Evolutionary conservation across 352 stramenopile species (phyloP).

Genomic region (Pythium chondricola): DNA sequence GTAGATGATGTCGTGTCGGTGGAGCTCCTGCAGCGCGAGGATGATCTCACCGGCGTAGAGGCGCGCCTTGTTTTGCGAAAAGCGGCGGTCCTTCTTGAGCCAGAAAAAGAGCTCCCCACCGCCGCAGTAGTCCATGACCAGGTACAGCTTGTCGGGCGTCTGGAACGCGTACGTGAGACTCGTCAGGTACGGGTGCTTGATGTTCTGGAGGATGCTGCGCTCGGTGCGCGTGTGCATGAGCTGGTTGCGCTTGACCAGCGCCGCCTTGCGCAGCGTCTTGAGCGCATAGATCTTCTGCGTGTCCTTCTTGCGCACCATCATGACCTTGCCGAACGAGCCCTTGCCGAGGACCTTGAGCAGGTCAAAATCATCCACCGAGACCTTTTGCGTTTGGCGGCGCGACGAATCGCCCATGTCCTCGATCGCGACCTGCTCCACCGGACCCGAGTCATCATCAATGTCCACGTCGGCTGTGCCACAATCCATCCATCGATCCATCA

Average conservation of each 20-base stretch:
- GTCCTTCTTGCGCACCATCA: constrained; percentile 94
- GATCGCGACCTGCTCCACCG: constrained; percentile 73
- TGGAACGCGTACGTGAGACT: constrained; percentile 85
- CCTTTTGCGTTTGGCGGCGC: constrained; percentile 56
- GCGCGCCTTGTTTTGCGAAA: constrained; percentile 89
- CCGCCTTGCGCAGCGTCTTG: constrained; percentile 93
- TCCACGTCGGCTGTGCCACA: constrained; percentile 61
- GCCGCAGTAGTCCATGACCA: constrained; percentile 94
- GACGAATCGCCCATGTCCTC: constrained; percentile 71
- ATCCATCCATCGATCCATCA: too few relatives aligned
- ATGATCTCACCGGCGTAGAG: constrained; percentile 93
- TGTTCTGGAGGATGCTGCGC: constrained; percentile 89
- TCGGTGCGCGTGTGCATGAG: constrained; percentile 92
- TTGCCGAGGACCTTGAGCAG: constrained; percentile 93
- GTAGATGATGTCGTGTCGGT: constrained; percentile 96
- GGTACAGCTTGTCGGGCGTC: constrained; percentile 90
- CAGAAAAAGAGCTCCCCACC: constrained; percentile 95
- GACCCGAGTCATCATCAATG: constrained; percentile 69
- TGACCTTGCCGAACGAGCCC: constrained; percentile 94
- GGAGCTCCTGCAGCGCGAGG: constrained; percentile 88
- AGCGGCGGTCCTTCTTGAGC: constrained; percentile 92
- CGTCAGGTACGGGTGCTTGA: constrained; percentile 90
- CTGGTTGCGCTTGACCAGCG: constrained; percentile 92
- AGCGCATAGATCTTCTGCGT: constrained; percentile 93
- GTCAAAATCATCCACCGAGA: constrained; percentile 91